Percentiles rank a stretch among this genome's conserved stretches.
phyloP scores from a whole-genome alignment of 2,329 filamentous ascomycete genomes.

The Hirsutella minnesotensis region DNA sequence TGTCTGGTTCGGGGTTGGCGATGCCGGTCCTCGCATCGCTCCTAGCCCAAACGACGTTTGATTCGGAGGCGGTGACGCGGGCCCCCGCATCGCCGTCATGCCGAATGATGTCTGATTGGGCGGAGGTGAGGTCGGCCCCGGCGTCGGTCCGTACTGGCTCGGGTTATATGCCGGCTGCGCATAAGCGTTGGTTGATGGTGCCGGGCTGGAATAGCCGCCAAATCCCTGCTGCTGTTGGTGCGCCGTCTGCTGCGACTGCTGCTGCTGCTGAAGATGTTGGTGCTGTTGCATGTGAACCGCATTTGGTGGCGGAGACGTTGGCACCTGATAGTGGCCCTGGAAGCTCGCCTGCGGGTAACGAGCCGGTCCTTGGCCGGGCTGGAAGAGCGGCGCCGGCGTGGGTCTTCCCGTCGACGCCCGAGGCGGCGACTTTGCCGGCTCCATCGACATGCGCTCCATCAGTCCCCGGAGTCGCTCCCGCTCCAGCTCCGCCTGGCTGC shows the following conservation, averaged over 20 bases:
- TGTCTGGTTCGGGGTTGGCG: conserved; percentile 47
- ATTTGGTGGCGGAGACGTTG: conserved; percentile 42
- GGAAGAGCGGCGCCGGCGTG: conserved; percentile 35
- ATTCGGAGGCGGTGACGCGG: conserved; percentile 49
- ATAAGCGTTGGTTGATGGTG: conserved; percentile 30
- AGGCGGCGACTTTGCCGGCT: conserved; percentile 36
- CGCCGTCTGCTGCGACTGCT: conserved; percentile 18
- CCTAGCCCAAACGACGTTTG: conserved; percentile 38
- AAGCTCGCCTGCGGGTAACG: conserved; percentile 44
- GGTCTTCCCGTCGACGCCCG: conserved; percentile 12
- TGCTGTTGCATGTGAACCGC: conserved; percentile 27
- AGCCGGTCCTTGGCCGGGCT: conserved; percentile 25
- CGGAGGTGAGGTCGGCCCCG: conserved; percentile 49
- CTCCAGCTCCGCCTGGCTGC: conserved; percentile 62
- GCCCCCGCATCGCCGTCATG: conserved; percentile 24
- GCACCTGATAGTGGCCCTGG: conserved; percentile 46
- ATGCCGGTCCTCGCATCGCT: conserved; percentile 29
- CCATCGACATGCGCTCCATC: conserved; percentile 93
- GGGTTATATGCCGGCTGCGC: conserved; percentile 45
- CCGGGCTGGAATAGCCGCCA: conserved; percentile 27
- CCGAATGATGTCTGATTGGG: conserved; percentile 45
- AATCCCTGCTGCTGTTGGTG: conserved; percentile 26
- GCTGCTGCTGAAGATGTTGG: conserved; percentile 1
- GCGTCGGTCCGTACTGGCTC: conserved; percentile 44
- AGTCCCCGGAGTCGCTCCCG: conserved; percentile 76